These are phyloP conservation scores for Epichloe hybrida DNA, from an alignment of 2,329 filamentous ascomycete species.

Conservation along the genomic window DNA sequence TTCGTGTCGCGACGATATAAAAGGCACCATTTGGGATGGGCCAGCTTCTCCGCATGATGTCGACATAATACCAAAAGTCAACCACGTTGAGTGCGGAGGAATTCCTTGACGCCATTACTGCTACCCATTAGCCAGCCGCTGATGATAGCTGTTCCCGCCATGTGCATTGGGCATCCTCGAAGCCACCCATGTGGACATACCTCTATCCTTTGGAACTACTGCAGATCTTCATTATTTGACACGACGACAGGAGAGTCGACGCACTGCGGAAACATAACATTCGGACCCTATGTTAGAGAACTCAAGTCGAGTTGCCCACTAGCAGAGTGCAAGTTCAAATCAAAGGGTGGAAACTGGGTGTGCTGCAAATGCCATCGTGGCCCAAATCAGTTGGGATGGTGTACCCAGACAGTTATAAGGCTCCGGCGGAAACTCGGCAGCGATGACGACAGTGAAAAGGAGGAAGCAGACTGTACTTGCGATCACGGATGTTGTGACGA, in stretches of 20 bases:
- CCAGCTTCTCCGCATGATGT: neutral
- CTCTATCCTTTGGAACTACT: constrained; percentile 7
- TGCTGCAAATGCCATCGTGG: constrained; percentile 39
- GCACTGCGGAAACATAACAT: constrained; percentile 34
- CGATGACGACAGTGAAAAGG: constrained; percentile 18
- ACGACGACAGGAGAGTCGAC: constrained; percentile 34
- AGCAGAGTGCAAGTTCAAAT: constrained; percentile 36
- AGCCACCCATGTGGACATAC: constrained; percentile 7
- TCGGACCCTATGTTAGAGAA: constrained; percentile 28
- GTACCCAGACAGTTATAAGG: constrained; percentile 24
- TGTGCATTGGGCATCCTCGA: constrained; percentile 6
- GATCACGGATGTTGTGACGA: constrained; percentile 39
- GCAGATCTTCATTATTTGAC: constrained; percentile 29
- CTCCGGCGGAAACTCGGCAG: constrained; percentile 14
- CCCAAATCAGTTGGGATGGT: constrained; percentile 41
- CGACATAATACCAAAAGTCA: neutral
- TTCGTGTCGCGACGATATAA: neutral
- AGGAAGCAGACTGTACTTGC: constrained; percentile 28
- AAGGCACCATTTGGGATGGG: neutral
- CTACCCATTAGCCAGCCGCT: neutral
- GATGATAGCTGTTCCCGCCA: neutral
- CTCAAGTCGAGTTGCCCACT: constrained; percentile 33
- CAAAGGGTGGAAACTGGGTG: constrained; percentile 36
- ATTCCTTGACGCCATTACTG: neutral
- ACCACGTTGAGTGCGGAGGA: neutral